These are phyloP conservation scores for Trametes polyzona DNA, from an alignment of 1,284 basidiomycete species.

Conservation along the genomic window DNA sequence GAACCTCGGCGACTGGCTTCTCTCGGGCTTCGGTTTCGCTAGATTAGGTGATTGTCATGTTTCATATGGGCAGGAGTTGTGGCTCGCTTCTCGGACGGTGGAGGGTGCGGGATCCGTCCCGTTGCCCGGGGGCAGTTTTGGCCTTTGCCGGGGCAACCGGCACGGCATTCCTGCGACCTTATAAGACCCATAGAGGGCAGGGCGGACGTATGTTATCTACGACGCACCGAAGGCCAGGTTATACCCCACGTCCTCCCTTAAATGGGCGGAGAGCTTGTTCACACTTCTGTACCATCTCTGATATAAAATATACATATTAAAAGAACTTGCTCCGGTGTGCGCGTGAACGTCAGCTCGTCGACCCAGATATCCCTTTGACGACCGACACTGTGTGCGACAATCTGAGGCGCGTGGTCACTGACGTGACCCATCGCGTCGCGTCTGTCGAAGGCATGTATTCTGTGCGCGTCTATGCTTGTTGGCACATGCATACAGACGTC, in stretches of 20 bases:
- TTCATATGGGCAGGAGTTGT: constrained; percentile 17
- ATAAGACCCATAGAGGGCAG: constrained; percentile 16
- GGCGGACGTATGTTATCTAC: constrained; percentile 29
- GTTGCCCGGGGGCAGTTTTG: constrained; percentile 23
- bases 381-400: too few species aligned
- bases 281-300: constrained; percentile 9
- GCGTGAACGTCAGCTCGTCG: not conserved
- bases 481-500: too few species aligned
- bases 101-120: constrained; percentile 12
- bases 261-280: constrained; percentile 19
- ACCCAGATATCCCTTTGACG: not conserved
- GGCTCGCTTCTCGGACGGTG: constrained; percentile 21
- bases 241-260: constrained; percentile 26
- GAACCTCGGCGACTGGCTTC: too few species aligned
- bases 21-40: too few species aligned
- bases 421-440: too few species aligned
- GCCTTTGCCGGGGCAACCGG: constrained; percentile 24
- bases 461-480: too few species aligned
- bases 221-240: constrained; percentile 27
- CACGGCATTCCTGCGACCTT: constrained; percentile 23
- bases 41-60: not conserved
- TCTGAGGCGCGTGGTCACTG: too few species aligned
- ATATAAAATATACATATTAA: not conserved
- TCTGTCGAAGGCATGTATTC: too few species aligned
- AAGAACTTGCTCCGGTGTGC: not conserved